Evolutionary conservation across 495 filamentous ascomycete genomes (phyloP).

Genomic region (Neurospora sublineolata): DNA sequence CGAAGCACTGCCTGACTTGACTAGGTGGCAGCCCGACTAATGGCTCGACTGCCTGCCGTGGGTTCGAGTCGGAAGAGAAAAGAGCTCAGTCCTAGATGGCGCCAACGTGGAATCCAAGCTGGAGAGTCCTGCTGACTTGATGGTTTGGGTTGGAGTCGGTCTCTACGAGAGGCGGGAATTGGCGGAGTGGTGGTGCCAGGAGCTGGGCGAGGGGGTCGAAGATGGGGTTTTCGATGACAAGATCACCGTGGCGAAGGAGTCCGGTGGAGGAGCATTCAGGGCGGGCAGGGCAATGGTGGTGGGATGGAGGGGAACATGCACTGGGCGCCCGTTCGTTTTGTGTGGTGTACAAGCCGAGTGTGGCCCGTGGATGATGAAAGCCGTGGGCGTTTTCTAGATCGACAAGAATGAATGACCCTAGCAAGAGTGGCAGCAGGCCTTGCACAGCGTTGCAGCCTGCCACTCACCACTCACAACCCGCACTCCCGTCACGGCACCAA

Average conservation of each 20-base stretch:
- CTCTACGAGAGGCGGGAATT: neutral
- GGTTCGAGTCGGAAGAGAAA: neutral
- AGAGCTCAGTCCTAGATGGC: neutral
- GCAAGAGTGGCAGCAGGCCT: neutral
- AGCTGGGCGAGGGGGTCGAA: neutral
- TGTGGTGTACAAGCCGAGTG: neutral
- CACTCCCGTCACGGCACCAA: neutral
- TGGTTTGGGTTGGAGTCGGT: neutral
- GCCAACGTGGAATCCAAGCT: neutral
- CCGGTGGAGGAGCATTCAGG: neutral
- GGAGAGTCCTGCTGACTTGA: neutral
- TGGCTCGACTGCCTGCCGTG: neutral
- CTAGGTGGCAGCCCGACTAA: neutral
- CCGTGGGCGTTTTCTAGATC: neutral
- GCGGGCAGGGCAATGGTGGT: neutral
- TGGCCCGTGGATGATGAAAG: neutral
- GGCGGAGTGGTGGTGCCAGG: neutral
- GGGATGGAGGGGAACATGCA: neutral
- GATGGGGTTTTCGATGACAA: neutral
- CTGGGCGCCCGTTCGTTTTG: neutral
- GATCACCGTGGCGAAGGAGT: neutral
- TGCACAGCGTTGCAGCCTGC: neutral
- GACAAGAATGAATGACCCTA: neutral
- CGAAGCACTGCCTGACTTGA: neutral
- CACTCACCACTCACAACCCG: neutral